Evolutionary conservation across 2,329 filamentous ascomycete species (phyloP), one percentile per base, ranked within the genome.

Genomic region (Cyphellophora europaea): DNA sequence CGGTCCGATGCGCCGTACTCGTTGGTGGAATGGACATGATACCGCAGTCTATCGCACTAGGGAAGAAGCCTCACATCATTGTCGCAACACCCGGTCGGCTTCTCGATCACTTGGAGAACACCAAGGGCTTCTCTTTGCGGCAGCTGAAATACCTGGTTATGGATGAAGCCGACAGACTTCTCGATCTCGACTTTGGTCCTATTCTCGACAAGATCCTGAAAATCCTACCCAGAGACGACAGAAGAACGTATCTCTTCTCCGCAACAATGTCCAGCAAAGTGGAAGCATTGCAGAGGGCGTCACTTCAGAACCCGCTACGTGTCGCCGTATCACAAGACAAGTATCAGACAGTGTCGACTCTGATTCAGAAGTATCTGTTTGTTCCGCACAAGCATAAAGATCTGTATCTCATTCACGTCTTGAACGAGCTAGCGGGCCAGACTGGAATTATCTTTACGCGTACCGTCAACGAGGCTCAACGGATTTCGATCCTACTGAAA

Each of bases 21-120:
- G 84, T 96, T 2, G 91, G 91, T 50, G 91, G 91, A 28, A 79
- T 96, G 69, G 89, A 96, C 47, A 95, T 95, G 85, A 83, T 95
- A 1, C 74, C 84, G 0, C 91, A 98, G 57, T 63, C 82, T 1
- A 93, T 98, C 44, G 82, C 88, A 0, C 72, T 98, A 1, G 86
- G 83, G n/a, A 95, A 94, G 70, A 89, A 89, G 50, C 91, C 91
- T 5, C 91, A 98, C 53, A 79, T 98, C 15, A 69, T 96, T 14
- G 88, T 96, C 25, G 89, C 89, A 1, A 95, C 89, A 0, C 89
- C 89, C 0, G 89, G 88, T 34, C 77, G 89, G 37, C 65, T 95
- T 14, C 68, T 95, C 4, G 91, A 96, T 52, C 91, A 98, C 50
- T 66, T 96, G 6, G 87, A 96, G 56, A 94, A 94, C 61, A 98